These are phyloP conservation scores for Sporothrix schenckii DNA, from an alignment of 2,329 filamentous ascomycete species.

Conservation along the genomic window DNA sequence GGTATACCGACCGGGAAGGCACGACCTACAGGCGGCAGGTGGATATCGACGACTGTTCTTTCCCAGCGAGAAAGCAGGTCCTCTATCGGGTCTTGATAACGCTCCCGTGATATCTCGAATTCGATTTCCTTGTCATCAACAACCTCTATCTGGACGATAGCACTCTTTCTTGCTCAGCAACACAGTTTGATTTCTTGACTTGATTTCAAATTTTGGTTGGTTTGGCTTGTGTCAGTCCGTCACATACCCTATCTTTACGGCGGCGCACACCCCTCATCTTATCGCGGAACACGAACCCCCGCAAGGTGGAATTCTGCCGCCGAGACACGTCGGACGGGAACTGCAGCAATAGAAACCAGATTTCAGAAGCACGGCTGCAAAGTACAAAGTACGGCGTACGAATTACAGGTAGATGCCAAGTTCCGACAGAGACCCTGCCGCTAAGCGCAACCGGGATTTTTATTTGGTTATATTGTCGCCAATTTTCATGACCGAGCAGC, in stretches of 20 bases:
- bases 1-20: slow-evolving; percentile 9
- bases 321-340: slow-evolving; percentile 16
- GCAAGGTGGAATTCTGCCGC: slow-evolving; percentile 20
- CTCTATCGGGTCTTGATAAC: slow-evolving; percentile 7
- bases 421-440: neutral
- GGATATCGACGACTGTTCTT: slow-evolving; percentile 1
- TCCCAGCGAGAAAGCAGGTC: neutral
- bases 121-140: neutral
- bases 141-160: neutral
- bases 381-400: neutral
- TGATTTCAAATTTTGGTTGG: neutral
- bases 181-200: neutral
- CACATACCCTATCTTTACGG: too few relatives aligned
- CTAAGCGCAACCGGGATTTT: slow-evolving; percentile 11
- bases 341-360: neutral
- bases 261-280: slow-evolving; percentile 12
- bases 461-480: neutral
- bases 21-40: neutral
- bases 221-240: neutral
- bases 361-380: neutral
- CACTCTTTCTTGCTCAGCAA: neutral
- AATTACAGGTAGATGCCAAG: slow-evolving; percentile 1
- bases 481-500: neutral
- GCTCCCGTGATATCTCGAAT: neutral
- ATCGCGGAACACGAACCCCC: slow-evolving; percentile 19